Evolutionary conservation across 257 asterid species (phyloP).

Genomic region (Ajuga chamaepitys): DNA sequence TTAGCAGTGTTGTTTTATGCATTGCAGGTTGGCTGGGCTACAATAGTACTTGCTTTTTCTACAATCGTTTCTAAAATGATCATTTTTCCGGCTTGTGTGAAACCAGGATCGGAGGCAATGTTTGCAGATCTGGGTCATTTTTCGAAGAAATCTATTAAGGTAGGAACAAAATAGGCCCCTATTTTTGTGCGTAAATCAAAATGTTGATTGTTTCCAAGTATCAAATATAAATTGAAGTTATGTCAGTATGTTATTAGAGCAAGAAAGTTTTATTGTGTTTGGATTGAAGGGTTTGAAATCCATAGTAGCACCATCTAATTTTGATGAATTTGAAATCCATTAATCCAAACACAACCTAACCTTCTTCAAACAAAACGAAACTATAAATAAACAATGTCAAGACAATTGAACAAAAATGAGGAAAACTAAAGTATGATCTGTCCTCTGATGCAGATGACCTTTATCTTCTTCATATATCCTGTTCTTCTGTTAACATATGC

Average conservation of each 20-base stretch:
- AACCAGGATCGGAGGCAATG: slow-evolving; percentile 86
- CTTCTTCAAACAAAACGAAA: too few relatives aligned
- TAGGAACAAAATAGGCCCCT: slow-evolving; percentile 16
- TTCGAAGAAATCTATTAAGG: slow-evolving; percentile 86
- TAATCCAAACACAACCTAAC: too few relatives aligned
- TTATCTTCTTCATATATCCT: slow-evolving; percentile 73
- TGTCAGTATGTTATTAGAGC: too few relatives aligned
- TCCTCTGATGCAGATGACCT: slow-evolving; percentile 58
- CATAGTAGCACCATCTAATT: too few relatives aligned
- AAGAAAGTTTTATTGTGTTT: too few relatives aligned
- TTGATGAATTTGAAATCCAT: too few relatives aligned
- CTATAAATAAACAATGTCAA: too few relatives aligned
- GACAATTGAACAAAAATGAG: too few relatives aligned
- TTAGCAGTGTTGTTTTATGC: slow-evolving; percentile 70
- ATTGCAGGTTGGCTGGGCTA: slow-evolving; percentile 60
- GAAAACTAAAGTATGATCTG: background rate
- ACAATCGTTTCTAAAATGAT: background rate
- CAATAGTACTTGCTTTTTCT: background rate
- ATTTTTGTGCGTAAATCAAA: too few relatives aligned
- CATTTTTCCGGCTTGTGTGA: slow-evolving; percentile 1
- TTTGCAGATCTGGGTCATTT: slow-evolving; percentile 92
- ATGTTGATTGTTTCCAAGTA: too few relatives aligned
- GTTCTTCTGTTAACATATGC: slow-evolving; percentile 76
- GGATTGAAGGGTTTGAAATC: too few relatives aligned
- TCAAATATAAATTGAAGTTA: too few relatives aligned